Evolutionary conservation across 129 eudicot species (phyloP).

Genomic region (Pittosporum tobira): DNA sequence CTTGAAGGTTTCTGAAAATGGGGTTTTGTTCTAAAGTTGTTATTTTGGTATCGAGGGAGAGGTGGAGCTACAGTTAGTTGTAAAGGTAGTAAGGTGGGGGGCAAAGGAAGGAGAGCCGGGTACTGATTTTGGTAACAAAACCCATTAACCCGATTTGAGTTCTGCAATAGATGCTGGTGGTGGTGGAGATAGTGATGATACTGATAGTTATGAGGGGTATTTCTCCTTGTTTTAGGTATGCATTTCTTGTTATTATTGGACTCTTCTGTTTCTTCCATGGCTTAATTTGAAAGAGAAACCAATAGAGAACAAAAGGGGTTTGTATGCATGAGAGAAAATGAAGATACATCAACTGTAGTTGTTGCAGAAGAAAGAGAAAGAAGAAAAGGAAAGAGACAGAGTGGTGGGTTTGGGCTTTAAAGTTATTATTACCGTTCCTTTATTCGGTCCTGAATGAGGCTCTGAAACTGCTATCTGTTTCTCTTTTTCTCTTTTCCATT

Average conservation of each 20-base stretch:
- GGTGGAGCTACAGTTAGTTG: constrained; percentile 35
- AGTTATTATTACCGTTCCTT: too few relatives aligned
- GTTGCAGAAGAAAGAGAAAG: constrained; percentile 30
- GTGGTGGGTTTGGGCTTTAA: constrained; percentile 2
- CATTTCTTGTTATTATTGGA: constrained; percentile 44
- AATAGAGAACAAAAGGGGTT: constrained; percentile 29
- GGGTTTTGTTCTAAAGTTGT: constrained; percentile 40
- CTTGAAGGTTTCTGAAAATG: constrained; percentile 40
- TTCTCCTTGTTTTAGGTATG: constrained; percentile 39
- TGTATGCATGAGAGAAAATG: constrained; percentile 41
- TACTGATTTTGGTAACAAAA: constrained; percentile 44
- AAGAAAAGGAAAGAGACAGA: constrained; percentile 20
- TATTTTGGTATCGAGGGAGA: constrained; percentile 33
- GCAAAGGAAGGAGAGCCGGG: constrained; percentile 50
- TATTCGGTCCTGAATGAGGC: constrained; percentile 2
- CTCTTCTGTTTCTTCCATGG: constrained; percentile 60
- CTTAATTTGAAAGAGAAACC: constrained; percentile 20
- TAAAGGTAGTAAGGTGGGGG: constrained; percentile 55
- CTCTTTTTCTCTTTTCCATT: too few relatives aligned
- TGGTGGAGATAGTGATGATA: constrained; percentile 22
- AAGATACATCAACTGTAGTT: constrained; percentile 42
- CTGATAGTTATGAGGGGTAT: constrained; percentile 21
- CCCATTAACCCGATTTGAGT: constrained; percentile 22
- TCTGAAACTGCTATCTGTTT: not conserved
- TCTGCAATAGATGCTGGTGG: constrained; percentile 35